Base-by-base conservation (phyloP, 805 yeast genomes). In the Wickerhamiella sergipiensis region DNA sequence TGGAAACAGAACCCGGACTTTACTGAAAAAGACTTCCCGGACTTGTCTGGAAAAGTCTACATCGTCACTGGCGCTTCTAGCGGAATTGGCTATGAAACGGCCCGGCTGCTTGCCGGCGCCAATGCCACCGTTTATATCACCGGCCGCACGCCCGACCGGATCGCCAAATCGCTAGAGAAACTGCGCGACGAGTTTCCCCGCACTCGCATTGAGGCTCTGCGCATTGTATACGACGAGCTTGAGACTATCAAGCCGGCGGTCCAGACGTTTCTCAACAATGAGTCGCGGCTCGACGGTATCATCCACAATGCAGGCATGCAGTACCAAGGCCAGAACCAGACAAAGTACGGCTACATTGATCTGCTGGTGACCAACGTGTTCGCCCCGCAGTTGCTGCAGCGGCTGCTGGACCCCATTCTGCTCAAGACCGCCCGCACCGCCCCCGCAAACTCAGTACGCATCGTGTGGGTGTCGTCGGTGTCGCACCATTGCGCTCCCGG, bases 401-500 rank as follows among this genome's bases (percentile, higher is more conserved):
- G 63, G 49, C 43, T 51, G 22, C 42, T 60, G 23, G 50, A 48
- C 33, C 72, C 72, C 2, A 50, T 72, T 1, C 51, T 76, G 22
- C 49, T 65, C 21, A 56, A 61, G n/a, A 64, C 77, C 1, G 67
- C 71, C 1, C 53, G 61, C 36, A 50, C 50, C 2, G 57, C 63
- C 10, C 58, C 62, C 17, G 52, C 60, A 0, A 58, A 56, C 45
- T 59, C 70, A 3, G 56, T 53, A 15, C 64, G 79, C 44, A 62
- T 74, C 26, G 65, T 76, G 10, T 75, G 77, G 72, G 66, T 74
- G 1, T 56, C 76, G 1, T 74, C 78, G 0, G 52, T 68, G n/a
- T 71, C 68, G 0, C 74, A 71, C 45, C 55, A 57, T 45, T 45
- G 58, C 22, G 53, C 61, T 0, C 64, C 73, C 1, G 62, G 64